A percentile compares a stretch with the other conserved stretches of the same genome.
These are phyloP conservation scores for Podaxis pistillaris DNA, from an alignment of 768 basidiomycete genomes.

Conservation along the genomic window DNA sequence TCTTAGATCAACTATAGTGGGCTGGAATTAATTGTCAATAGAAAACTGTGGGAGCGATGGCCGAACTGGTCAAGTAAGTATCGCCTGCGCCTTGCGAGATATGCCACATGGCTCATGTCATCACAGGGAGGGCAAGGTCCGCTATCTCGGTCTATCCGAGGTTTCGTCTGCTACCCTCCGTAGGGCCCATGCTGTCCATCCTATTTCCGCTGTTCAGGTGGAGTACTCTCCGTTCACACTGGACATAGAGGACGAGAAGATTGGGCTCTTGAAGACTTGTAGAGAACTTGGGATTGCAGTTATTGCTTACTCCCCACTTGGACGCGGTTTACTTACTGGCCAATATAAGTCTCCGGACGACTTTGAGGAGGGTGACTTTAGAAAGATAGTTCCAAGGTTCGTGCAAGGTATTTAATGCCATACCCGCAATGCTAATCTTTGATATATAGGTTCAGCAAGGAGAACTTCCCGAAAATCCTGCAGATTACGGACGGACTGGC, in stretches of 20 bases:
- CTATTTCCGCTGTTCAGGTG: conserved; percentile 48
- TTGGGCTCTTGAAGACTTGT: conserved; percentile 39
- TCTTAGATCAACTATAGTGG: neutral
- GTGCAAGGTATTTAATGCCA: conserved; percentile 26
- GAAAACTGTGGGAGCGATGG: conserved; percentile 47
- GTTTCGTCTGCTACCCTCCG: conserved; percentile 43
- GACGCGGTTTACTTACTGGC: conserved; percentile 51
- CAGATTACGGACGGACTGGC: conserved; percentile 39
- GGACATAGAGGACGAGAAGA: conserved; percentile 43
- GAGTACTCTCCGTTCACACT: conserved; percentile 52
- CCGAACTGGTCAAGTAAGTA: conserved; percentile 48
- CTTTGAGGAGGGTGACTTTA: conserved; percentile 40
- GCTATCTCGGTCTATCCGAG: conserved; percentile 54
- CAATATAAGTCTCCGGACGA: conserved; percentile 34
- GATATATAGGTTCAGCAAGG: conserved; percentile 20
- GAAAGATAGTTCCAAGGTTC: conserved; percentile 31
- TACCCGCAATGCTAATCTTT: conserved; percentile 9
- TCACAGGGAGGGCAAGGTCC: conserved; percentile 39
- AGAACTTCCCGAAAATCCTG: conserved; percentile 49
- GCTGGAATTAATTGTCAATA: conserved; percentile 10
- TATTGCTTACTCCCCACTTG: conserved; percentile 52
- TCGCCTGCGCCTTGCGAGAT: neutral
- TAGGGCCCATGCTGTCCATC: conserved; percentile 49
- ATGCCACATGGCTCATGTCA: neutral
- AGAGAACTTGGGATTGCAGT: conserved; percentile 49